phyloP scores from a whole-genome alignment of 108 stramenopile species.

The Cyclostephanos tholiformis region DNA sequence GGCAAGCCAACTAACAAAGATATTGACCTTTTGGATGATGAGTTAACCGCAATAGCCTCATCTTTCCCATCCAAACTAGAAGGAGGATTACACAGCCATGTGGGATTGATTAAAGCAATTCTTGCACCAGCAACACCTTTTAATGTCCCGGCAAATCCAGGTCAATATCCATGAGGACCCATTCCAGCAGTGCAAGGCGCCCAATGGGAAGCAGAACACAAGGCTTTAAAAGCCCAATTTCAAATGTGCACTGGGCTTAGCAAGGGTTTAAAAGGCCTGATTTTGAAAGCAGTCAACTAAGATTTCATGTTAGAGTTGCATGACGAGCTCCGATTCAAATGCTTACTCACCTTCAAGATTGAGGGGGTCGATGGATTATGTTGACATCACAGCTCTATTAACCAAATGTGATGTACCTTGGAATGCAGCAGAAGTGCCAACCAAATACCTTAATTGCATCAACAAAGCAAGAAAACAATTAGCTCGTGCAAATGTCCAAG shows the following conservation, averaged over 20 bases:
- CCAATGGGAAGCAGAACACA: slow-evolving; percentile 6
- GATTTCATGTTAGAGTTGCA: background rate
- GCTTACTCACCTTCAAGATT: background rate
- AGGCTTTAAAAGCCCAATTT: background rate
- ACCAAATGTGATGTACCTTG: background rate
- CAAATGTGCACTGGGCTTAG: background rate
- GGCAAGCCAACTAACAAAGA: no score
- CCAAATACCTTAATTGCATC: background rate
- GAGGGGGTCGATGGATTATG: background rate
- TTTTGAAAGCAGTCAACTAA: background rate
- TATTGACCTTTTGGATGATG: no score
- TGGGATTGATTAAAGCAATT: background rate
- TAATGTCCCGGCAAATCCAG: background rate
- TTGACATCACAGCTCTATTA: background rate
- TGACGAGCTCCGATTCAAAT: background rate
- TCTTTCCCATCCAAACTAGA: no score
- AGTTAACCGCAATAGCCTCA: no score
- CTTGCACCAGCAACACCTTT: no score
- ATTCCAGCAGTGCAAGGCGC: background rate
- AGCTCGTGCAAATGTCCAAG: background rate
- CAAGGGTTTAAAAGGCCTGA: background rate
- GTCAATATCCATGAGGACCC: background rate
- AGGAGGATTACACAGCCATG: no score
- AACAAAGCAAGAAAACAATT: background rate
- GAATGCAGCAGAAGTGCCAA: background rate